Percentiles rank a stretch among this genome's conserved stretches.
These are phyloP conservation scores for Boletus pseudo-olivaceus DNA, from an alignment of 768 basidiomycete genomes.

Conservation along the genomic window DNA sequence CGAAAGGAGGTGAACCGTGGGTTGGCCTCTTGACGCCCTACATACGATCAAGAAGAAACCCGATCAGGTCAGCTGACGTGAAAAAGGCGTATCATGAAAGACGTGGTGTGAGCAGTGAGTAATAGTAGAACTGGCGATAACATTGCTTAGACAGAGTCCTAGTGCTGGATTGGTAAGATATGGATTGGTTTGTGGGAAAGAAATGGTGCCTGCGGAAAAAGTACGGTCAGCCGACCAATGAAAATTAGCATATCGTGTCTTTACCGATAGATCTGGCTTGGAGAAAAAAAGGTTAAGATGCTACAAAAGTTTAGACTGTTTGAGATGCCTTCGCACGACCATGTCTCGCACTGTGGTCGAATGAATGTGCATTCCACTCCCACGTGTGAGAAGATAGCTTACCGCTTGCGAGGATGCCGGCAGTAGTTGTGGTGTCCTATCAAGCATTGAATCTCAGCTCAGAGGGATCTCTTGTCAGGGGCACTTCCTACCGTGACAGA, in stretches of 20 bases:
- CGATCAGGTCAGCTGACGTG: not conserved
- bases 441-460: constrained; percentile 1
- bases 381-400: constrained; percentile 19
- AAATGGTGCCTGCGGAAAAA: constrained; percentile 1
- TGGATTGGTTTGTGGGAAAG: not conserved
- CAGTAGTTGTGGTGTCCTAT: constrained; percentile 67
- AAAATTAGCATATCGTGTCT: not conserved
- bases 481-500: constrained; percentile 56
- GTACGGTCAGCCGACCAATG: not conserved
- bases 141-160: constrained; percentile 12
- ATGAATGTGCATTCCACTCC: constrained; percentile 2
- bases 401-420: constrained; percentile 77
- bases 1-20: not conserved
- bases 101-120: constrained; percentile 4
- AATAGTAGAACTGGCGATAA: constrained; percentile 14
- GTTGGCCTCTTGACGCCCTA: not conserved
- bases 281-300: not conserved
- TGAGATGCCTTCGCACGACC: constrained; percentile 76
- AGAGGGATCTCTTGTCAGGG: not conserved
- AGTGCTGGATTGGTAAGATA: constrained; percentile 5
- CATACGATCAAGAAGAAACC: too few species aligned
- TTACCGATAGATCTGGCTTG: constrained; percentile 7
- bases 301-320: constrained; percentile 67
- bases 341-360: constrained; percentile 63
- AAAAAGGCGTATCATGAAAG: constrained; percentile 2